phyloP scores from a whole-genome alignment of 106 monocot genomes.

The Phalaenopsis aphrodite region DNA sequence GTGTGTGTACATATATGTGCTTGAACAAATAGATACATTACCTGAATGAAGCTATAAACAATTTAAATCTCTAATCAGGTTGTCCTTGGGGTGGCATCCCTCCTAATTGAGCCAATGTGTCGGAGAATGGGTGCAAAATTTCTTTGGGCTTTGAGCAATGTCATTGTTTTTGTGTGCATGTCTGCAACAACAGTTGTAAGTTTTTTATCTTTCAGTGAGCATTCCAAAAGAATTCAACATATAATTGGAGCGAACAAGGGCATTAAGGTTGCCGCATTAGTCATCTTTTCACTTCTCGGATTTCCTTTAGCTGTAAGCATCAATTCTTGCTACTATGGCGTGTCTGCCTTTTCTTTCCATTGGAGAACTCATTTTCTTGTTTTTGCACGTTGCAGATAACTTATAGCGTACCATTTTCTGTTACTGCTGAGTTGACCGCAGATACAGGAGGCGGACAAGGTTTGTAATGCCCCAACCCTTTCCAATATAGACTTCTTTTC shows the following conservation, averaged over 20 bases:
- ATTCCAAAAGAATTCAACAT: constrained; percentile 40
- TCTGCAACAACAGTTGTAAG: constrained; percentile 68
- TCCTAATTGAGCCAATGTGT: constrained; percentile 87
- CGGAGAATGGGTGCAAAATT: constrained; percentile 58
- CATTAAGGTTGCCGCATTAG: constrained; percentile 48
- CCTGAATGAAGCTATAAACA: neutral
- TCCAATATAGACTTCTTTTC: neutral
- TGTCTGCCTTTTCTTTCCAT: neutral
- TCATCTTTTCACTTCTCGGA: constrained; percentile 89
- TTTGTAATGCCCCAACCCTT: constrained; percentile 18
- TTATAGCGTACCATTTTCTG: constrained; percentile 96
- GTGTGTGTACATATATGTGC: neutral
- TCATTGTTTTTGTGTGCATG: constrained; percentile 88
- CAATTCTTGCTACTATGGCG: neutral
- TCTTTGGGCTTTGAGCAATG: constrained; percentile 95
- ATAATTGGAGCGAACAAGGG: constrained; percentile 38
- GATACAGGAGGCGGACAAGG: constrained; percentile 95
- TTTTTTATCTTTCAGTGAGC: constrained; percentile 35
- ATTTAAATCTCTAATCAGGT: constrained; percentile 35
- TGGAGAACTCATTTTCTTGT: neutral
- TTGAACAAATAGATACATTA: constrained; percentile 3
- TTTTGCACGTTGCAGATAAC: constrained; percentile 57
- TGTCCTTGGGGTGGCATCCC: constrained; percentile 84
- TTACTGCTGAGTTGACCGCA: constrained; percentile 95
- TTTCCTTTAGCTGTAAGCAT: constrained; percentile 88